Conservation (phyloP, 2,329 filamentous ascomycete genomes). For the Talaromyces atroroseus region DNA sequence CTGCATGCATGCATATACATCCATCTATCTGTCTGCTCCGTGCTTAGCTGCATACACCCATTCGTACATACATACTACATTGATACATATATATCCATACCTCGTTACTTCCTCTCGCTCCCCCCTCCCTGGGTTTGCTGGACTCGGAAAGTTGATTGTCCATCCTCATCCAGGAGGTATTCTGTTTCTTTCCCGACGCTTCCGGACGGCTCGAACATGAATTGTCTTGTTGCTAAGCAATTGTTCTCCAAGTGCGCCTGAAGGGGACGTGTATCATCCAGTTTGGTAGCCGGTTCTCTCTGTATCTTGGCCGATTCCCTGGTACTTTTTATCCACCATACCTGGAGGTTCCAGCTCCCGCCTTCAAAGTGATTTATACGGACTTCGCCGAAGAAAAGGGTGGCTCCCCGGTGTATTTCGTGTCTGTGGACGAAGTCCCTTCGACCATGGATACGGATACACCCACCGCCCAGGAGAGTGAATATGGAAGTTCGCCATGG, state of each 20-base stretch:
- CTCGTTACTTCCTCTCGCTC: not conserved
- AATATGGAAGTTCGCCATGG: slow-evolving; percentile 42
- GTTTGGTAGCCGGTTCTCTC: not conserved
- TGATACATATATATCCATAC: slow-evolving; percentile 7
- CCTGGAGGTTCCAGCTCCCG: not conserved
- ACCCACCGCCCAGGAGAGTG: slow-evolving; percentile 39
- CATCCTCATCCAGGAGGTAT: not conserved
- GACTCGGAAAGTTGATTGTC: not conserved
- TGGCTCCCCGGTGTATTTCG: slow-evolving; percentile 42
- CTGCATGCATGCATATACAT: slow-evolving; percentile 10
- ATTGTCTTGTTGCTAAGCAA: slow-evolving; percentile 1
- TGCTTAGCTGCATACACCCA: slow-evolving; percentile 1
- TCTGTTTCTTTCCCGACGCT: not conserved
- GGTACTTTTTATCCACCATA: not conserved
- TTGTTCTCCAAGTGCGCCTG: slow-evolving; percentile 7
- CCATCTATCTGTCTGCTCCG: not conserved
- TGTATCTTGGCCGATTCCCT: not conserved
- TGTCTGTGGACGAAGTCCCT: slow-evolving; percentile 21
- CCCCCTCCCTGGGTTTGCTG: not conserved
- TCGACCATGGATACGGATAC: slow-evolving; percentile 42
- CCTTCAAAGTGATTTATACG: slow-evolving; percentile 7
- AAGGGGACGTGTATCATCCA: slow-evolving; percentile 2
- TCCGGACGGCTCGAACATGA: slow-evolving; percentile 5
- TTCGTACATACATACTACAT: not conserved
- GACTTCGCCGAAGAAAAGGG: slow-evolving; percentile 2